A percentile compares a stretch with the other conserved stretches of the same genome.
These are phyloP conservation scores for Wickerhamiella kurtzmanii DNA, from an alignment of 805 yeast species.

Conservation along the genomic window DNA sequence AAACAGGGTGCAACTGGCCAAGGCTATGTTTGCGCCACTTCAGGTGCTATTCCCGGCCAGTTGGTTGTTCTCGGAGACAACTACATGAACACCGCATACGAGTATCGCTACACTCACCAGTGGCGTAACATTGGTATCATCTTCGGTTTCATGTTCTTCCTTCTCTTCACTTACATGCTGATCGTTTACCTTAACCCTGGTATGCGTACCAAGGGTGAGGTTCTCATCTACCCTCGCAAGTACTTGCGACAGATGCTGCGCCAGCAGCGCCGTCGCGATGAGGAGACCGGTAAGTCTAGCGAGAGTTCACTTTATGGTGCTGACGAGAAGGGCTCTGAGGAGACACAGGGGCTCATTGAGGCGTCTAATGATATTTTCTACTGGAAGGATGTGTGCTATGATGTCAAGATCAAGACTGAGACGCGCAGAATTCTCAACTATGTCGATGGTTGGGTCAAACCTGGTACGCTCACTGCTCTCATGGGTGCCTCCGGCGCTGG, in stretches of 20 bases:
- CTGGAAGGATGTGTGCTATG: constrained; percentile 51
- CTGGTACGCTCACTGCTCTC: constrained; percentile 68
- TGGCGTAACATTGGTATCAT: constrained; percentile 75
- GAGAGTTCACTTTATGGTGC: constrained; percentile 4
- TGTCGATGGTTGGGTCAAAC: constrained; percentile 62
- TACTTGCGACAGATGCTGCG: constrained; percentile 9
- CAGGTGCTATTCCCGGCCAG: constrained; percentile 47
- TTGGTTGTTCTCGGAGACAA: constrained; percentile 43
- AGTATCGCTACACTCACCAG: constrained; percentile 42
- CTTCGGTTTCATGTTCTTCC: constrained; percentile 37
- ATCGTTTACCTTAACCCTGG: constrained; percentile 22
- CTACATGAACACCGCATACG: constrained; percentile 37
- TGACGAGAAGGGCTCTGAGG: constrained; percentile 20
- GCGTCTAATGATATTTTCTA: constrained; percentile 38
- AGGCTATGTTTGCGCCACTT: constrained; percentile 47
- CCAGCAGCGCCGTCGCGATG: constrained; percentile 1
- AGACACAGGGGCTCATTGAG: constrained; percentile 25
- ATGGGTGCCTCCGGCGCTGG: constrained; percentile 89
- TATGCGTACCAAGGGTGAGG: constrained; percentile 25
- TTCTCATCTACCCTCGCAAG: constrained; percentile 19
- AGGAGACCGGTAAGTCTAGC: constrained; percentile 2
- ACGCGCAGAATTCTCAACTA: constrained; percentile 31
- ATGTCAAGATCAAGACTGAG: constrained; percentile 34
- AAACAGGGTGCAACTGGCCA: constrained; percentile 32
- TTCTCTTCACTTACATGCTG: constrained; percentile 26